Conservation (phyloP, 768 basidiomycete species). For the Mycena rosella region DNA sequence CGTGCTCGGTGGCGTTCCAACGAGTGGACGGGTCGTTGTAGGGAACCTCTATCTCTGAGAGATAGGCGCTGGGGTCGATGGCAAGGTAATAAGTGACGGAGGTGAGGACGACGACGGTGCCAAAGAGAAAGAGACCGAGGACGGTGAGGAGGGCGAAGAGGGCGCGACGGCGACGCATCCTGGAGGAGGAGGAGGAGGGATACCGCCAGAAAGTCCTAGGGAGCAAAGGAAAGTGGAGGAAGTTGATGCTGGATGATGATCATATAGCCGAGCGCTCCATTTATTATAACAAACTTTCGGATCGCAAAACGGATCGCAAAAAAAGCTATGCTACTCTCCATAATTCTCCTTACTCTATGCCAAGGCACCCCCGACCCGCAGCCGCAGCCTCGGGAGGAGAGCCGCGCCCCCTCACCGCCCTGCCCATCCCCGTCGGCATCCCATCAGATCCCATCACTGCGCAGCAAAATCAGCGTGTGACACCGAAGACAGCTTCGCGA, state of each 20-base stretch:
- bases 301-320: too few relatives aligned
- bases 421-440: too few relatives aligned
- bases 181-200: too few relatives aligned
- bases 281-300: too few relatives aligned
- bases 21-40: slow-evolving; percentile 65
- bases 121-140: slow-evolving; percentile 76
- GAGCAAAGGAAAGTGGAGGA: too few relatives aligned
- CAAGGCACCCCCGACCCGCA: too few relatives aligned
- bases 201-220: too few relatives aligned
- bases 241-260: too few relatives aligned
- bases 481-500: slow-evolving; percentile 26
- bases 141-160: slow-evolving; percentile 32
- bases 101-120: slow-evolving; percentile 92
- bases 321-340: too few relatives aligned
- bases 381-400: too few relatives aligned
- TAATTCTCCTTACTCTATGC: too few relatives aligned
- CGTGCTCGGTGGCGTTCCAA: slow-evolving; percentile 74
- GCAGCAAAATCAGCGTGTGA: slow-evolving; percentile 18
- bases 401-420: not conserved
- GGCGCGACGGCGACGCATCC: slow-evolving; percentile 33
- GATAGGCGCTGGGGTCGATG: slow-evolving; percentile 82
- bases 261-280: too few relatives aligned
- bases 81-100: slow-evolving; percentile 92
- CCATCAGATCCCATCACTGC: not conserved
- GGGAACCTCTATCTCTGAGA: slow-evolving; percentile 83